Conservation (phyloP, 2,329 filamentous ascomycete genomes). For the Verticillium dahliae region DNA sequence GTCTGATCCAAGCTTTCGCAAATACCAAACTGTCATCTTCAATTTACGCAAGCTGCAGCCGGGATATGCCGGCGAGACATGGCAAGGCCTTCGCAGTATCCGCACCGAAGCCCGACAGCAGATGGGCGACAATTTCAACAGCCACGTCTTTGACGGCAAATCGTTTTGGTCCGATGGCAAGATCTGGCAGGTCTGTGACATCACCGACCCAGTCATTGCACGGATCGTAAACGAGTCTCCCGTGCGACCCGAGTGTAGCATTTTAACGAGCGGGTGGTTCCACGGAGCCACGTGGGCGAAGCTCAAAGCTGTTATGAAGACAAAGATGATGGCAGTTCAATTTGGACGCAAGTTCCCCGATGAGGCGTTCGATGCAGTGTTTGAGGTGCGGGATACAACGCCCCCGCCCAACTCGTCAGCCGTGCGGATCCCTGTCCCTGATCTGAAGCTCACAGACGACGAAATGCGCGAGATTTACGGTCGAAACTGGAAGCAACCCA, state of each 20-base stretch:
- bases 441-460: constrained; percentile 29
- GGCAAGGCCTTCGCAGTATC: constrained; percentile 39
- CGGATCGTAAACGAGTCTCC: constrained; percentile 58
- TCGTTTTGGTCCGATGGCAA: constrained; percentile 73
- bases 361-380: constrained; percentile 35
- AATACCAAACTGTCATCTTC: constrained; percentile 87
- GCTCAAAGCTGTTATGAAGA: constrained; percentile 79
- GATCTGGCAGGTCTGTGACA: constrained; percentile 91
- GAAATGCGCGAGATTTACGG: constrained; percentile 26
- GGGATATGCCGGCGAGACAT: constrained; percentile 38
- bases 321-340: constrained; percentile 67
- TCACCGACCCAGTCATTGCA: constrained; percentile 70
- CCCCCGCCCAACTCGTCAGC: constrained; percentile 16
- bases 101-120: constrained; percentile 26
- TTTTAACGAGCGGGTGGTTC: constrained; percentile 72
- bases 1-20: constrained; percentile 64
- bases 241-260: constrained; percentile 52
- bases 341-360: constrained; percentile 45
- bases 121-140: constrained; percentile 35
- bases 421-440: constrained; percentile 30
- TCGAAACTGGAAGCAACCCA: constrained; percentile 19
- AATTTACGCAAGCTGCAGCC: constrained; percentile 54
- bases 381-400: constrained; percentile 28
- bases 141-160: constrained; percentile 79
- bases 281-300: constrained; percentile 76